Base-by-base conservation (phyloP, 352 stramenopile species). In the Phytophthora idaei region DNA sequence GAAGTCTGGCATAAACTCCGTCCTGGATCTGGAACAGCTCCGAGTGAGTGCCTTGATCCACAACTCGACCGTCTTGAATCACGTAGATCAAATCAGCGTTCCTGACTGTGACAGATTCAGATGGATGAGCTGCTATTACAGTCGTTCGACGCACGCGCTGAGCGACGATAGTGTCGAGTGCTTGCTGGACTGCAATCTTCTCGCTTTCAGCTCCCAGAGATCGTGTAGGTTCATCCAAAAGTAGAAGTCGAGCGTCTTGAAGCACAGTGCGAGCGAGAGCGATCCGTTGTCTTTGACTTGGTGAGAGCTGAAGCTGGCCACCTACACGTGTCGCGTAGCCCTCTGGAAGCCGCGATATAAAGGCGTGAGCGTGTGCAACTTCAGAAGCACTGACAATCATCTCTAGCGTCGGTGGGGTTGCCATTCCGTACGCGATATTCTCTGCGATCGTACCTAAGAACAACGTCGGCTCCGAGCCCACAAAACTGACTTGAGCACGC, bases 261-360 rank as follows among this genome's bases (percentile, higher is more conserved):
- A 99, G 61, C n/a, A 99, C 78, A 4, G 92, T 91, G 31, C 97
- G 83, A 2, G 96, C 94, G 52, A 99, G 98, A 6, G 91, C 90
- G 61, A 99, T 92, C 1, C 96, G 80, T 58, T 90, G 83, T 66
- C 81, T 77, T 54, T 93, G 85, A 36, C 85, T 78, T 6, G 81
- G 75, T 14, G 74, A 78, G 2, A 92, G 56, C 56, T 87, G 97
- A 34, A 50, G 76, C 89, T 36, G 95, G 63, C 74, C 98, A 87
- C 97, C 94, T 14, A 99, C 94, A 41, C 93, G 76, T 5, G 95
- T 98, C 27, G 97, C 81, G 71, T 95, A 98, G 5, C 90, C 84
- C 15, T 98, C 90, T 5, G 94, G 85, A 49, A 99, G 93, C 2
- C 70, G 57, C 0, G 73, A 77, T 74, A 99, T 98, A 63, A 99